These are phyloP conservation scores for Rhinocladiella mackenziei DNA, from an alignment of 2,329 filamentous ascomycete species.

Conservation along the genomic window DNA sequence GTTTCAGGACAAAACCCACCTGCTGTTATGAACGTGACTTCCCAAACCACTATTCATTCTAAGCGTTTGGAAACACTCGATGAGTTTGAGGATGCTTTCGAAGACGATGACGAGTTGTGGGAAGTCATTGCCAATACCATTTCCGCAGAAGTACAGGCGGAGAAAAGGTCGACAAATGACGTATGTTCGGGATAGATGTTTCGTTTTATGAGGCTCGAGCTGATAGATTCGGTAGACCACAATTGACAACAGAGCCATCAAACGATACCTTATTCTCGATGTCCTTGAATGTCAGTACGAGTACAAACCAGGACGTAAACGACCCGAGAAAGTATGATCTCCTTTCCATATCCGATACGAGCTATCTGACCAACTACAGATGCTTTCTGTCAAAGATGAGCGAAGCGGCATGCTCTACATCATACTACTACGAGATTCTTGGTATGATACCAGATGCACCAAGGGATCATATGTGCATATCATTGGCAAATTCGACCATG, in stretches of 20 bases:
- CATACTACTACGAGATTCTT: constrained; percentile 77
- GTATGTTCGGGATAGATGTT: constrained; percentile 39
- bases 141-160: constrained; percentile 60
- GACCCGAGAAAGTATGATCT: constrained; percentile 65
- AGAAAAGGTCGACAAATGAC: constrained; percentile 49
- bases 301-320: constrained; percentile 57
- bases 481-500: constrained; percentile 68
- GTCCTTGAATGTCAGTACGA: constrained; percentile 66
- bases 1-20: neutral
- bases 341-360: neutral
- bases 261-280: constrained; percentile 78
- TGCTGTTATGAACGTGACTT: neutral
- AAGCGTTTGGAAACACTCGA: constrained; percentile 23
- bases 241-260: constrained; percentile 64
- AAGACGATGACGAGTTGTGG: constrained; percentile 69
- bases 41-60: neutral
- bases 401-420: constrained; percentile 61
- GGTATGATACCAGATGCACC: constrained; percentile 75
- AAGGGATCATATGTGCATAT: constrained; percentile 78
- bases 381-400: constrained; percentile 78
- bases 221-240: constrained; percentile 66
- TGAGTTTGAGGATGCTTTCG: constrained; percentile 57
- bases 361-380: constrained; percentile 48
- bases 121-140: constrained; percentile 58
- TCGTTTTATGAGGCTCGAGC: constrained; percentile 44